Conservation (phyloP, 306 rosid species). For the Amphicarpaea edgeworthii region DNA sequence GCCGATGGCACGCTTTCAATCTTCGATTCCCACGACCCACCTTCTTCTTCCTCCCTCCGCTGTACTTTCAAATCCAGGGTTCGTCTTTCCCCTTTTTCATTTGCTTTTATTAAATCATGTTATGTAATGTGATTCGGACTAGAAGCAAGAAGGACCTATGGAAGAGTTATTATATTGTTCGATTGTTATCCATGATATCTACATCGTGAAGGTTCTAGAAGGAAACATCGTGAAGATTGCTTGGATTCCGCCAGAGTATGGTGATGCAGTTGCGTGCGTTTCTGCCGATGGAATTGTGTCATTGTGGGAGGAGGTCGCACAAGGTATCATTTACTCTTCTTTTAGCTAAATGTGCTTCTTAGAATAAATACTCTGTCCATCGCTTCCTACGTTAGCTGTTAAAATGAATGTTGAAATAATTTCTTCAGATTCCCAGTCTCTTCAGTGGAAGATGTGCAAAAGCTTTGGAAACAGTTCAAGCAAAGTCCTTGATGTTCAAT, state of each 20-base stretch:
- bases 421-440: slow-evolving; percentile 79
- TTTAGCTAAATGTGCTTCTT: not conserved
- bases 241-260: slow-evolving; percentile 89
- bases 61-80: slow-evolving; percentile 73
- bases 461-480: slow-evolving; percentile 63
- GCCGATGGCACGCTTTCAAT: slow-evolving; percentile 69
- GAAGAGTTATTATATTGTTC: not conserved
- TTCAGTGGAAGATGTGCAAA: slow-evolving; percentile 83
- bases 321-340: slow-evolving; percentile 60
- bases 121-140: not conserved
- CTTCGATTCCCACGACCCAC: slow-evolving; percentile 67
- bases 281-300: slow-evolving; percentile 69
- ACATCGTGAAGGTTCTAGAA: slow-evolving; percentile 57
- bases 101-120: not conserved
- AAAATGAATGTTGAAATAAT: too few species aligned
- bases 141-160: not conserved
- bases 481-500: slow-evolving; percentile 81
- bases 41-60: slow-evolving; percentile 72
- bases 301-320: slow-evolving; percentile 78
- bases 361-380: not conserved
- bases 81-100: not conserved
- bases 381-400: not conserved
- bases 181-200: slow-evolving; percentile 11
- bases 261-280: slow-evolving; percentile 87
- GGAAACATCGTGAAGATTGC: slow-evolving; percentile 66